Percentiles rank a stretch among this genome's conserved stretches.
phyloP scores from a whole-genome alignment of 352 stramenopile genomes.

The Albugo laibachii region DNA sequence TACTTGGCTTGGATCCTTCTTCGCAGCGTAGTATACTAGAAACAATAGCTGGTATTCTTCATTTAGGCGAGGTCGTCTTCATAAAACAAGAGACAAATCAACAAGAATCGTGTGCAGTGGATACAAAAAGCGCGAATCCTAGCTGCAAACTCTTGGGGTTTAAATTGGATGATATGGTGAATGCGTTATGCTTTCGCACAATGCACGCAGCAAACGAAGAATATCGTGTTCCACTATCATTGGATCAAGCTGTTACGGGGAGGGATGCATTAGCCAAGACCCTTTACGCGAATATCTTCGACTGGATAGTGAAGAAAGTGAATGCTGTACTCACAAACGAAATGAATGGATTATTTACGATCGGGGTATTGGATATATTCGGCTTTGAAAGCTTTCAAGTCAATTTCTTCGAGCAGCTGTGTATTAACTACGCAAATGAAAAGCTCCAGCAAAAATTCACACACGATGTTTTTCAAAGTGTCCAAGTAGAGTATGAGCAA shows the following conservation, averaged over 20 bases:
- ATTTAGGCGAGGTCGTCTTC: slow-evolving; percentile 59
- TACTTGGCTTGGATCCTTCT: slow-evolving; percentile 30
- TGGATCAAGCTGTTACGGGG: slow-evolving; percentile 56
- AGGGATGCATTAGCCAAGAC: slow-evolving; percentile 88
- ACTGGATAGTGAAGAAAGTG: slow-evolving; percentile 86
- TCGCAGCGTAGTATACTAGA: slow-evolving; percentile 50
- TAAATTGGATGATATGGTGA: slow-evolving; percentile 23
- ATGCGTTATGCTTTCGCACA: slow-evolving; percentile 37
- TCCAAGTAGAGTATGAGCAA: slow-evolving; percentile 39
- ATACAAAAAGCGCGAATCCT: slow-evolving; percentile 16
- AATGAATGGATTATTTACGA: slow-evolving; percentile 17
- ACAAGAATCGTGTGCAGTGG: slow-evolving; percentile 28
- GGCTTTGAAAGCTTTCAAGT: slow-evolving; percentile 75
- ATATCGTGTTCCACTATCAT: slow-evolving; percentile 31
- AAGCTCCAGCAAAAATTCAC: slow-evolving; percentile 80
- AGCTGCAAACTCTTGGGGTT: slow-evolving; percentile 29
- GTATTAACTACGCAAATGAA: slow-evolving; percentile 94
- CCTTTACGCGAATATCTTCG: slow-evolving; percentile 90
- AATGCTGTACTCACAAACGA: slow-evolving; percentile 29
- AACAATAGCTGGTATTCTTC: slow-evolving; percentile 47
- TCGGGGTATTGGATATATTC: slow-evolving; percentile 83
- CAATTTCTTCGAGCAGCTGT: slow-evolving; percentile 89
- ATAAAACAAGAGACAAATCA: slow-evolving; percentile 9
- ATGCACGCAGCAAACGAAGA: slow-evolving; percentile 50
- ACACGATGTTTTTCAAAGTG: slow-evolving; percentile 36